Percentiles rank a stretch among this genome's conserved stretches.
These are phyloP conservation scores for Pugionium dolabratum DNA, from an alignment of 345 rosid genomes.

Conservation along the genomic window DNA sequence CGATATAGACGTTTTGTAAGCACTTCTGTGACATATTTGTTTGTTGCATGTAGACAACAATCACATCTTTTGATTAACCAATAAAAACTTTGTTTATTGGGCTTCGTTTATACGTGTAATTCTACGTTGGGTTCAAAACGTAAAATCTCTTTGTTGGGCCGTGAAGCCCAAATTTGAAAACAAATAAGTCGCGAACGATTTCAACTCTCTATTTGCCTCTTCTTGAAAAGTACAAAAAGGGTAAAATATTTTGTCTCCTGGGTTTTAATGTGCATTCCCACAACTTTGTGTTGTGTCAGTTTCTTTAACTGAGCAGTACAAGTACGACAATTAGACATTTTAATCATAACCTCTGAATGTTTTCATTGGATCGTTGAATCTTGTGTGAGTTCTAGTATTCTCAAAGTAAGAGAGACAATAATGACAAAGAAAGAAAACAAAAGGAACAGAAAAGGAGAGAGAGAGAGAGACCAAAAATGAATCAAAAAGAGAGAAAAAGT, in stretches of 20 bases:
- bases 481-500: conserved; percentile 13
- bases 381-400: conserved; percentile 12
- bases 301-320: conserved; percentile 27
- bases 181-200: not conserved
- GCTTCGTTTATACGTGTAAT: not conserved
- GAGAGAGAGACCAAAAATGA: conserved; percentile 18
- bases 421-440: not conserved
- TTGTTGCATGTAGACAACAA: too few relatives aligned
- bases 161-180: conserved; percentile 1
- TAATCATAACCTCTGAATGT: conserved; percentile 19
- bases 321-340: conserved; percentile 30
- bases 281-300: conserved; percentile 37
- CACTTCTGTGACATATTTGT: too few relatives aligned
- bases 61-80: too few relatives aligned
- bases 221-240: not conserved
- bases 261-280: conserved; percentile 24
- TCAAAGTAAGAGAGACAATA: conserved; percentile 21
- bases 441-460: conserved; percentile 21
- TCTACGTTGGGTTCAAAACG: not conserved
- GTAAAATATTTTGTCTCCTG: conserved; percentile 15
- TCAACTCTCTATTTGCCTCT: not conserved
- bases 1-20: too few relatives aligned
- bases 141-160: not conserved
- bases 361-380: conserved; percentile 18
- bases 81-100: too few relatives aligned